Evolutionary conservation across 768 basidiomycete genomes (phyloP), one percentile per base, ranked within the genome.

Genomic region (Heimioporus sp.): DNA sequence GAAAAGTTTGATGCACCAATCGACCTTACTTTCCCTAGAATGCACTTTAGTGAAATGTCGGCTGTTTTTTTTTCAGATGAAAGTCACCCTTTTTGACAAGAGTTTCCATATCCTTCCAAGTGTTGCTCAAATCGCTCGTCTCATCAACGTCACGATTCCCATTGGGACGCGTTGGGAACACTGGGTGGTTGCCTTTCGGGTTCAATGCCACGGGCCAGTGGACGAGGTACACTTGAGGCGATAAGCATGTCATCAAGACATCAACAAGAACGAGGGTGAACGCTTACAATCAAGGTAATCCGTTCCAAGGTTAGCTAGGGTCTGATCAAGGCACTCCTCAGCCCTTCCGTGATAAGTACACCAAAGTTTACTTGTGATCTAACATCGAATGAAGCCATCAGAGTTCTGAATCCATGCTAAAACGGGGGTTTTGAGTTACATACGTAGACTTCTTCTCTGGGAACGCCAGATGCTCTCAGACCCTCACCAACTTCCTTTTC

Each of bases 21-120:
- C 20, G 73, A 62, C 57, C 63, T 71, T 56, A 83, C 82, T 68
- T 86, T 88, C 59, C 85, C 84, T 85, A 49, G 44, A 16, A 43
- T 36, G 2, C n/a, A 32, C 47, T 59, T 58, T 45, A 28, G 55
- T 31, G 24, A 28, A 28, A 28, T 28, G 24, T 5, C 24, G 7
- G 24, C 6, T 28, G 5, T 4, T 28, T 24, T n/a, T 19, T 5
- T 16, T 24, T 10, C 11, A 12, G 11, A 28, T 28, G 24, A 28
- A 7, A 28, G 49, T 72, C 65, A 67, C 87, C 88, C 61, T 81
- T 85, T 66, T 80, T 81, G 53, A 82, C 67, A 30, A 92, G 56
- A 10, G 73, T 81, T 66, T 93, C 92, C 86, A 94, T 86, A 66
- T 87, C 83, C 60, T 80, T 82, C 90, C 92, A 93, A 13, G 92